Evolutionary conservation across 2,329 filamentous ascomycete species (phyloP), one percentile per base, ranked within the genome.

Genomic region (Trichoderma endophyticum): DNA sequence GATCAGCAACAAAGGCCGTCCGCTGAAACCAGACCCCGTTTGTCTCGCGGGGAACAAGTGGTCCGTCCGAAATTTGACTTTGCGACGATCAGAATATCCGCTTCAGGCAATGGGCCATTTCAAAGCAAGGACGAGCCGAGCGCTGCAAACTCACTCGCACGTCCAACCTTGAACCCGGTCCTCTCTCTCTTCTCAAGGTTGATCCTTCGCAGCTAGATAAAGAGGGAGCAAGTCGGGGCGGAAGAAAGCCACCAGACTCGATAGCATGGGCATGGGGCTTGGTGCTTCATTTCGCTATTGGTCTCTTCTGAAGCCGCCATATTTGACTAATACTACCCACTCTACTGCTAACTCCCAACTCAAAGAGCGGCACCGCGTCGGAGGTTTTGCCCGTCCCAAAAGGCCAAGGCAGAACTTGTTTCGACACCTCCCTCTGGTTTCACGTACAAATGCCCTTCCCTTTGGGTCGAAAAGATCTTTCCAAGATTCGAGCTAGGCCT

Each of bases 71-170:
- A 28, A 28, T 66, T 57, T 39, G 24, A 24, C 60, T 21, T 61
- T 15, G 48, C 63, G 63, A 66, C 63, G 63, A 66, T 66, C 63
- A 28, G 6, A 28, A 66, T 57, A 66, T 66, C 63, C 63, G 63
- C 63, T 56, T 57, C 14, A 39, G 48, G 48, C 39, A 66, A 66
- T 28, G 24, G 18, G 18, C 61, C 36, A 30, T 65, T 51, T 51
- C 12, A 51, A 43, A 34, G 32, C 21, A 65, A 36, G 51, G 28
- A 65, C 28, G 21, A n/a, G 21, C 14, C 43, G 21, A 21, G 9
- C 48, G 11, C 48, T 24, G 48, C 48, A 54, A 54, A 51, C 8
- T 6, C 28, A 30, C 39, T 54, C 48, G 48, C 48, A 39, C 11
- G 8, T 24, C 32, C 54, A 62, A 62, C 34, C 59, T 36, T 62